phyloP scores from a whole-genome alignment of 352 stramenopile genomes.

The Phytophthora colocasiae region DNA sequence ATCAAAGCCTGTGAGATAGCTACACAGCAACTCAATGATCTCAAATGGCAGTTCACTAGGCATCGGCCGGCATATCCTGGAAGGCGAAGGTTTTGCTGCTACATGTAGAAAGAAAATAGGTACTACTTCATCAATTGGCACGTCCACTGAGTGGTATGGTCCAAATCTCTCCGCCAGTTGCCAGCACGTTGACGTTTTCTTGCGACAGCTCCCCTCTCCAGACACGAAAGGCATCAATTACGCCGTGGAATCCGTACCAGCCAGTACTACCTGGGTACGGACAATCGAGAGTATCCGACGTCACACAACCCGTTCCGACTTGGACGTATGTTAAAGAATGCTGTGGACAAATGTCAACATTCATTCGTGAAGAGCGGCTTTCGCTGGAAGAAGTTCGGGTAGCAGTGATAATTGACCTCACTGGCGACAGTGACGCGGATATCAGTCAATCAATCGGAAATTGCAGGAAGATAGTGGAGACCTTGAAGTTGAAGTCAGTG shows the following conservation, averaged over 20 bases:
- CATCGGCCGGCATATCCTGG: background rate
- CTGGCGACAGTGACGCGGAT: too few species aligned
- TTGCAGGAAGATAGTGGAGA: too few species aligned
- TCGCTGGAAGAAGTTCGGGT: too few species aligned
- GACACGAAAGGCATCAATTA: conserved; percentile 42
- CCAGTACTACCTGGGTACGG: background rate
- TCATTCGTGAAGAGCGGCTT: too few species aligned
- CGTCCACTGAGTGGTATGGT: background rate
- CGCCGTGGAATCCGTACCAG: conserved; percentile 43
- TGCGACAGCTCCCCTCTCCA: conserved; percentile 31
- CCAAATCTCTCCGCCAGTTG: background rate
- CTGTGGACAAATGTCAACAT: too few species aligned
- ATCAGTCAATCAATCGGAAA: too few species aligned
- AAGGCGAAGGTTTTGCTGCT: background rate
- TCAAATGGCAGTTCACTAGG: conserved; percentile 11
- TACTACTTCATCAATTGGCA: background rate
- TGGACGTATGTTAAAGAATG: conserved; percentile 18
- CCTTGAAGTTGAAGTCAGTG: too few species aligned
- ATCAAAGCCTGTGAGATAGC: conserved; percentile 37
- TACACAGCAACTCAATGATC: conserved; percentile 15
- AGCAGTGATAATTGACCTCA: too few species aligned
- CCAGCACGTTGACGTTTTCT: conserved; percentile 10
- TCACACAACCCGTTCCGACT: conserved; percentile 35
- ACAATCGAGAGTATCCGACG: conserved; percentile 7
- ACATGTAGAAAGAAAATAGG: too few species aligned